Conservation (phyloP, 352 stramenopile species). For the Globisporangium paddicum region DNA sequence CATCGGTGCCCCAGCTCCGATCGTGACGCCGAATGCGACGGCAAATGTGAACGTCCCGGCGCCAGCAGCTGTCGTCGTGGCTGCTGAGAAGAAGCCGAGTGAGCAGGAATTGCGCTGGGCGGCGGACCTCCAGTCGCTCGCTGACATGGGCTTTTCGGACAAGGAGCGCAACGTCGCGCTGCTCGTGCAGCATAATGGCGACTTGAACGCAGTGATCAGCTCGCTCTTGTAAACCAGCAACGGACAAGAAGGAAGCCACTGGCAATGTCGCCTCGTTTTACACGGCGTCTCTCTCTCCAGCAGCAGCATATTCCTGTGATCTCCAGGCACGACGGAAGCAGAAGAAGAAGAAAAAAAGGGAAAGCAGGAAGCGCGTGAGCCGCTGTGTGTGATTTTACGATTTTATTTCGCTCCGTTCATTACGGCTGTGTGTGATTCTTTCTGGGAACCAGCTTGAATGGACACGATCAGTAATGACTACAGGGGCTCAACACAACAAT, state of each 20-base stretch:
- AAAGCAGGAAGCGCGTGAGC: background rate
- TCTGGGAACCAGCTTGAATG: background rate
- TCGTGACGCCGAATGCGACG: constrained; percentile 18
- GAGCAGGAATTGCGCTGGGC: constrained; percentile 47
- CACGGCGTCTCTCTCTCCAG: background rate
- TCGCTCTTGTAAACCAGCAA: constrained; percentile 29
- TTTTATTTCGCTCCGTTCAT: constrained; percentile 3
- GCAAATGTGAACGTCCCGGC: constrained; percentile 24
- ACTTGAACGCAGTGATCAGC: constrained; percentile 66
- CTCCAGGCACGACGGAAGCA: background rate
- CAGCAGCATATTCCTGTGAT: background rate
- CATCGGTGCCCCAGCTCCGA: constrained; percentile 24
- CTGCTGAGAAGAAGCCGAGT: constrained; percentile 18
- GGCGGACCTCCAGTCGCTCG: constrained; percentile 37
- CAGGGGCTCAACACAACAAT: constrained; percentile 3
- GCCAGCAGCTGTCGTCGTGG: constrained; percentile 18
- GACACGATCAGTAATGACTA: background rate
- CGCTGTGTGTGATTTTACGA: constrained; percentile 7
- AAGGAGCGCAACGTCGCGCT: constrained; percentile 47
- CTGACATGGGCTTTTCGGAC: constrained; percentile 72
- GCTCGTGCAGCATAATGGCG: constrained; percentile 48
- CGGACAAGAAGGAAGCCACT: background rate
- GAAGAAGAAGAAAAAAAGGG: background rate
- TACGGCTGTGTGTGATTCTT: background rate
- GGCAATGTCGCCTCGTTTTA: background rate